phyloP scores from a whole-genome alignment of 1,139 yeast genomes.

The Zygoascus meyerae region DNA sequence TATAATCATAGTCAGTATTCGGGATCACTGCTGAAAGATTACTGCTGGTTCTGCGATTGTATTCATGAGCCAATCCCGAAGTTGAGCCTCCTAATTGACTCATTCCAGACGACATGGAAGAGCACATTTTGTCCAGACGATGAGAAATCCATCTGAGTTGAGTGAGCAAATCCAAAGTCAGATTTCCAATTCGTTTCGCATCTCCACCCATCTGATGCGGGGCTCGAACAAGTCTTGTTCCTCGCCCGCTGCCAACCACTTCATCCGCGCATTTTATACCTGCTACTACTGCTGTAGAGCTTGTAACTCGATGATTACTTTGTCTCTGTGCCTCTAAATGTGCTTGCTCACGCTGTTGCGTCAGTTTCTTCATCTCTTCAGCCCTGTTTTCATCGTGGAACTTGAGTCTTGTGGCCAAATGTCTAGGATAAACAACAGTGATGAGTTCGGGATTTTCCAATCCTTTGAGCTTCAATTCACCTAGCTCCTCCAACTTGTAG shows the following conservation, averaged over 20 bases:
- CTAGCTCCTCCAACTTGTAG: conserved; percentile 62
- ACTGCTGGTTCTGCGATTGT: conserved; percentile 29
- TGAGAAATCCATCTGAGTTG: conserved; percentile 44
- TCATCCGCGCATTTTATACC: conserved; percentile 8
- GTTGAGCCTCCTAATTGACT: conserved; percentile 9
- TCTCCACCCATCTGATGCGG: conserved; percentile 14
- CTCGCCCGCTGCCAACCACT: conserved; percentile 1
- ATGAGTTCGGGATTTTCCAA: conserved; percentile 88
- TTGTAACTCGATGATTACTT: conserved; percentile 11
- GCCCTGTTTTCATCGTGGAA: conserved; percentile 35
- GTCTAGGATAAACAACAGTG: conserved; percentile 69
- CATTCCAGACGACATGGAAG: conserved; percentile 24
- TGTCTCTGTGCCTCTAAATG: conserved; percentile 1
- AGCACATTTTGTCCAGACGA: conserved; percentile 46
- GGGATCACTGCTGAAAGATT: conserved; percentile 21
- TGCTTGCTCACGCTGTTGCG: conserved; percentile 2
- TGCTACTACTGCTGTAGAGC: conserved; percentile 9
- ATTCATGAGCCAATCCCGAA: conserved; percentile 14
- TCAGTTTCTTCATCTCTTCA: conserved; percentile 13
- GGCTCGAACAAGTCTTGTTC: conserved; percentile 6
- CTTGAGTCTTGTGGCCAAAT: conserved; percentile 51
- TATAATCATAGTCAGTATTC: conserved; percentile 34
- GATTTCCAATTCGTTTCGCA: conserved; percentile 20
- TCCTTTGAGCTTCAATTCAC: conserved; percentile 89
- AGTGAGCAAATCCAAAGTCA: conserved; percentile 36